Evolutionary conservation across 2,329 filamentous ascomycete genomes (phyloP).

Genomic region (Orbilia oligospora): DNA sequence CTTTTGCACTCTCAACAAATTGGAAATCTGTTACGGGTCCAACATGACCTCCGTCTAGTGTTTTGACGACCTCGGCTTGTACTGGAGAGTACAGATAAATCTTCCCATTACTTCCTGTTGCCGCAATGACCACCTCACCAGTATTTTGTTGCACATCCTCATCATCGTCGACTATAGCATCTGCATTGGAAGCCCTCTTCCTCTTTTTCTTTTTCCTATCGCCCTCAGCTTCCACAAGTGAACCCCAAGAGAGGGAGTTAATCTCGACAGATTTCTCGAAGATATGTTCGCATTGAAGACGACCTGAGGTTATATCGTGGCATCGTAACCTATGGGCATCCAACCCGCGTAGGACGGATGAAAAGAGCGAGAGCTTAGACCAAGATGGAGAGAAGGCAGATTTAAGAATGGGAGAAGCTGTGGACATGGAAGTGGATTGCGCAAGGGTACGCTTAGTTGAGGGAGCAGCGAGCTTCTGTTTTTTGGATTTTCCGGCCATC

Average conservation of each 20-base stretch:
- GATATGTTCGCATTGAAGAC: constrained; percentile 71
- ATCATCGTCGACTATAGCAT: constrained; percentile 61
- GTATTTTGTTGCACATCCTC: constrained; percentile 39
- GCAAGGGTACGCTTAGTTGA: constrained; percentile 44
- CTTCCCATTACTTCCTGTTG: constrained; percentile 70
- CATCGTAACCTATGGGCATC: constrained; percentile 71
- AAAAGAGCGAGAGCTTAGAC: constrained; percentile 71
- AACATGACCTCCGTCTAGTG: constrained; percentile 69
- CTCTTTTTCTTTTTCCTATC: constrained; percentile 70
- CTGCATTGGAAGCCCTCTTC: constrained; percentile 68
- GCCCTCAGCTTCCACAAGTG: constrained; percentile 65
- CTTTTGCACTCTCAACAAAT: constrained; percentile 68
- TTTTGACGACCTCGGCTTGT: constrained; percentile 69
- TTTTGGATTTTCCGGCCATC: constrained; percentile 61
- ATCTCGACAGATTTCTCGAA: constrained; percentile 69
- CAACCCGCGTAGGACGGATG: constrained; percentile 71
- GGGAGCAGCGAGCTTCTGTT: constrained; percentile 49
- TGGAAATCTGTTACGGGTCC: constrained; percentile 71
- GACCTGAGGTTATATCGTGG: constrained; percentile 70
- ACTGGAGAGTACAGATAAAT: constrained; percentile 70
- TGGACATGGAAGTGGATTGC: constrained; percentile 51
- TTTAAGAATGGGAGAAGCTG: constrained; percentile 69
- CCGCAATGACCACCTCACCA: constrained; percentile 69
- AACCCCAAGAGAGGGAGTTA: constrained; percentile 72
- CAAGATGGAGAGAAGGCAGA: constrained; percentile 71